phyloP scores from a whole-genome alignment of 208 protist genomes.

The Wallacemonas sp. region DNA sequence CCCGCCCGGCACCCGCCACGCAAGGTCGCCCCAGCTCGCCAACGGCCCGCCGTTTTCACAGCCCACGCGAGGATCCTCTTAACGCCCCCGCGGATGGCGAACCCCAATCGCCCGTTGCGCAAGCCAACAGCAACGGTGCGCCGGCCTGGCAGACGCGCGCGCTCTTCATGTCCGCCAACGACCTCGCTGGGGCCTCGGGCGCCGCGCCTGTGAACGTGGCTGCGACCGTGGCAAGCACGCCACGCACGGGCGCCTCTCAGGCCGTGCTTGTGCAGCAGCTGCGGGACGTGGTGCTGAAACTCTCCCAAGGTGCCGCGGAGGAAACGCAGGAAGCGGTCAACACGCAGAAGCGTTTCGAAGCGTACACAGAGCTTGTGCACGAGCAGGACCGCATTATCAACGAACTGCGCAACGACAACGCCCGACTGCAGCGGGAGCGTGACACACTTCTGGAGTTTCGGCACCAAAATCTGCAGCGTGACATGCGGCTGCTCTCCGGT shows the following conservation, averaged over 20 bases:
- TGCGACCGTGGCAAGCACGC: neutral
- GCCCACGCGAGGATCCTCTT: too few relatives aligned
- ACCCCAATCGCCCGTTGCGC: too few relatives aligned
- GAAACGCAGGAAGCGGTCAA: slow-evolving; percentile 37
- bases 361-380: slow-evolving; percentile 31
- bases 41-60: slow-evolving; percentile 9
- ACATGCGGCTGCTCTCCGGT: slow-evolving; percentile 22
- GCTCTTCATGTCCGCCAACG: neutral
- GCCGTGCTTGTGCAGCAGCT: slow-evolving; percentile 35
- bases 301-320: slow-evolving; percentile 36
- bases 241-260: slow-evolving; percentile 19
- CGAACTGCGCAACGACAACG: slow-evolving; percentile 30
- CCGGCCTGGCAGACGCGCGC: neutral
- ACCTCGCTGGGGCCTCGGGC: neutral
- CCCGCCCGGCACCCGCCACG: too few relatives aligned
- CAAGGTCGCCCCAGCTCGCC: neutral
- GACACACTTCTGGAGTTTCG: slow-evolving; percentile 27
- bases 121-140: neutral
- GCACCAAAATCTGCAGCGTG: slow-evolving; percentile 33
- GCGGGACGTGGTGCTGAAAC: slow-evolving; percentile 45
- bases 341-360: slow-evolving; percentile 31
- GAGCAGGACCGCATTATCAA: slow-evolving; percentile 58
- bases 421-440: slow-evolving; percentile 30
- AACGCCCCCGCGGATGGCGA: too few relatives aligned
- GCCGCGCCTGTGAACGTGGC: neutral